Percentiles rank a stretch among this genome's conserved stretches.
These are phyloP conservation scores for Oryza australiensis DNA, from an alignment of 176 grass and related monocot species.

Conservation along the genomic window DNA sequence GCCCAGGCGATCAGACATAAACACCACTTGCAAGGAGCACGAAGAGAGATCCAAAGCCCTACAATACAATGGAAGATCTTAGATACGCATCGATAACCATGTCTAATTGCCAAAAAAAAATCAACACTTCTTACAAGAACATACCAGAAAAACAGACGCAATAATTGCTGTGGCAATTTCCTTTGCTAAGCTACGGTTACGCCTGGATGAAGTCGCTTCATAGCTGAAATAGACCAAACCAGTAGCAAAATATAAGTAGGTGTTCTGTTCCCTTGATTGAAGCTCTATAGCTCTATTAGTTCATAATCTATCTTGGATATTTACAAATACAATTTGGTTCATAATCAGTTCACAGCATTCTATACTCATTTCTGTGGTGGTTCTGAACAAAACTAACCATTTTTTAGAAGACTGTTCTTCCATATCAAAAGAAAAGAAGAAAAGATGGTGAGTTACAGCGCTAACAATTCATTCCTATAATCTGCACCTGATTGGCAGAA, in stretches of 20 bases:
- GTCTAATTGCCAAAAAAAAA: not conserved
- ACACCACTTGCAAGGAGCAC: constrained; percentile 90
- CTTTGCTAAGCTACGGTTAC: constrained; percentile 78
- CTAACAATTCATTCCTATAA: not conserved
- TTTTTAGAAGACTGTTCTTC: not conserved
- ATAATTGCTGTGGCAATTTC: constrained; percentile 57
- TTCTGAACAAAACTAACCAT: no score
- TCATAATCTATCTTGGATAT: not conserved
- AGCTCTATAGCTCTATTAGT: not conserved
- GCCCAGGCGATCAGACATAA: constrained; percentile 61
- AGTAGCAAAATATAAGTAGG: not conserved
- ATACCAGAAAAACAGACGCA: constrained; percentile 86
- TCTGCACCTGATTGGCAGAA: not conserved
- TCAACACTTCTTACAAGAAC: not conserved
- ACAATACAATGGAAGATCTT: constrained; percentile 11
- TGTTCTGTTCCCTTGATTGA: not conserved
- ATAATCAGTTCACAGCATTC: not conserved
- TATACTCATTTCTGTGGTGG: not conserved
- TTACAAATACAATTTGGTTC: not conserved
- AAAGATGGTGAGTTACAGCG: not conserved
- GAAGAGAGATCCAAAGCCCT: constrained; percentile 96
- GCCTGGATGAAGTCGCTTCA: constrained; percentile 79
- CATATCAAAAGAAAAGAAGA: not conserved
- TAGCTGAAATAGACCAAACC: constrained; percentile 56
- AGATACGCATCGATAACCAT: not conserved